phyloP scores from a whole-genome alignment of 805 yeast species.

The Zygosaccharomyces rouxii region DNA sequence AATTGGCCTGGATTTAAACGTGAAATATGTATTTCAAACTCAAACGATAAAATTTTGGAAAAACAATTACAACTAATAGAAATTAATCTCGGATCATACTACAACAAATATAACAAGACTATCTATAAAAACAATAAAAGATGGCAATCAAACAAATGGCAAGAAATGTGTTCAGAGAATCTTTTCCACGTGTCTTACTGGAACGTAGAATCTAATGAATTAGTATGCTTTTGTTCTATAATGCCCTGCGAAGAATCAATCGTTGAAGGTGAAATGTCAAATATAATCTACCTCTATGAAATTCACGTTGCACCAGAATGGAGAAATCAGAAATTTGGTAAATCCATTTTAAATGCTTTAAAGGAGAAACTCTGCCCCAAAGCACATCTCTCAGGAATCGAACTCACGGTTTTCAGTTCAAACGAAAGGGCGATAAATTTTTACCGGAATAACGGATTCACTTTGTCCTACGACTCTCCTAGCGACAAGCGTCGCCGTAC shows the following conservation, averaged over 20 bases:
- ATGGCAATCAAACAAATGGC: constrained; percentile 28
- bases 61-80: constrained; percentile 19
- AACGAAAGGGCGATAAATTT: constrained; percentile 24
- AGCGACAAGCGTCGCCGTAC: constrained; percentile 8
- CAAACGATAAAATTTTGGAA: neutral
- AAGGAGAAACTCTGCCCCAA: neutral
- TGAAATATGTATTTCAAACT: neutral
- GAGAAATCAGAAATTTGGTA: constrained; percentile 24
- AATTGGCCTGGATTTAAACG: neutral
- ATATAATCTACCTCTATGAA: constrained; percentile 31
- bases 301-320: constrained; percentile 22
- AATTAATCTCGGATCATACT: constrained; percentile 24
- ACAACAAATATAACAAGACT: constrained; percentile 13
- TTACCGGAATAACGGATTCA: constrained; percentile 22
- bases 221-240: constrained; percentile 24
- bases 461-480: constrained; percentile 25
- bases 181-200: constrained; percentile 29
- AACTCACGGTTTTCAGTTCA: constrained; percentile 31
- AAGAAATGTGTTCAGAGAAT: constrained; percentile 28
- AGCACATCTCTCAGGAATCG: constrained; percentile 18
- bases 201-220: constrained; percentile 4
- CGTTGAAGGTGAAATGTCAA: constrained; percentile 10
- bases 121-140: constrained; percentile 21
- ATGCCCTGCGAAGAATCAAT: constrained; percentile 28
- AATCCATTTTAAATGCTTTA: constrained; percentile 11